Conservation (phyloP, 2,329 filamentous ascomycete genomes). For the Trichoderma semiorbis region DNA sequence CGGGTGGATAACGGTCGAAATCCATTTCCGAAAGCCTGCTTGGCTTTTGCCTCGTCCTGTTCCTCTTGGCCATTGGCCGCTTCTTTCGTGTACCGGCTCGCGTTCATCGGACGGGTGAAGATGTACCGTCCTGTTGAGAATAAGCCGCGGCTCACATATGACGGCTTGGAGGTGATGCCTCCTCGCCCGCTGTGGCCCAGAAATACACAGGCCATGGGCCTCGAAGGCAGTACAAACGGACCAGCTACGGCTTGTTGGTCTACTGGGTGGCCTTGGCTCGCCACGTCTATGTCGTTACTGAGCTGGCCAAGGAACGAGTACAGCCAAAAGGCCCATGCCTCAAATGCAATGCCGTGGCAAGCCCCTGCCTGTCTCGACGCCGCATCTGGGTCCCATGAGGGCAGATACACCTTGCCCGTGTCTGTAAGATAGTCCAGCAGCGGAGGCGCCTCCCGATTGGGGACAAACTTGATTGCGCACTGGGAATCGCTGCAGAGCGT, state of each 20-base stretch:
- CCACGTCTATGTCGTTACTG: conserved; percentile 34
- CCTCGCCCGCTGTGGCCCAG: conserved; percentile 37
- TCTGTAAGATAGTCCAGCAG: conserved; percentile 36
- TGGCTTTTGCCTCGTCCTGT: background rate
- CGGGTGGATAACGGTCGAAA: conserved; percentile 23
- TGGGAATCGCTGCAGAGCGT: conserved; percentile 34
- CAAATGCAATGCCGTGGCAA: conserved; percentile 36
- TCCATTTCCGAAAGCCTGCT: background rate
- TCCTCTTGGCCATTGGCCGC: background rate
- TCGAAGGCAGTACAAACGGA: conserved; percentile 38
- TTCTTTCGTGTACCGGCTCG: background rate
- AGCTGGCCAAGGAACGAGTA: conserved; percentile 40
- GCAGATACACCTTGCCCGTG: conserved; percentile 30
- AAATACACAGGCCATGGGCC: conserved; percentile 37
- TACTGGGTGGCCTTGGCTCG: conserved; percentile 19
- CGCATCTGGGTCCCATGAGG: conserved; percentile 31
- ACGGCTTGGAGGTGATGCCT: conserved; percentile 34
- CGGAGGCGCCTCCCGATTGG: conserved; percentile 29
- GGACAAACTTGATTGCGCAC: conserved; percentile 33
- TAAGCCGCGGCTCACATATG: conserved; percentile 36
- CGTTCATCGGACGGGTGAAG: conserved; percentile 29
- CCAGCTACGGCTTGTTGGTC: conserved; percentile 33
- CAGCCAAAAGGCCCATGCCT: conserved; percentile 42
- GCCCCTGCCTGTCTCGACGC: conserved; percentile 28
- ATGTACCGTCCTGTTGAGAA: conserved; percentile 34